These are phyloP conservation scores for Fraxinus excelsior DNA, from an alignment of 257 asterid species.

Conservation along the genomic window DNA sequence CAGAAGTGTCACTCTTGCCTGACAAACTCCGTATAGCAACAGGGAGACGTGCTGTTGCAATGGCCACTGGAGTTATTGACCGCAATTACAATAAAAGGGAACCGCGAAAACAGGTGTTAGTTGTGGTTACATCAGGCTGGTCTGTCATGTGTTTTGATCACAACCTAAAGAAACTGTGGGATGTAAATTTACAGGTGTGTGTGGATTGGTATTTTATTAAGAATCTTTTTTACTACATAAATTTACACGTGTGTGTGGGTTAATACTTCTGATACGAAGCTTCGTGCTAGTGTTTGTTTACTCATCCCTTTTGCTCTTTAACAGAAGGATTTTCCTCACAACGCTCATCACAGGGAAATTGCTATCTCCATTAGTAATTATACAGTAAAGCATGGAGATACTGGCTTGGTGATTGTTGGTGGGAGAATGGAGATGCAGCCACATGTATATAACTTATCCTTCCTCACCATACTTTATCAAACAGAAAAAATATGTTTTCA, in stretches of 20 bases:
- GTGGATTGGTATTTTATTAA: background rate
- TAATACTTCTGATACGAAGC: conserved; percentile 11
- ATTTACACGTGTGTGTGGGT: background rate
- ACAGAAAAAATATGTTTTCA: conserved; percentile 17
- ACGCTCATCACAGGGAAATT: conserved; percentile 94
- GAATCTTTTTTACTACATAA: conserved; percentile 21
- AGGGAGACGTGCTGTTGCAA: conserved; percentile 94
- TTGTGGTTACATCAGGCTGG: conserved; percentile 97
- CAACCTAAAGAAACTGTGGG: conserved; percentile 96
- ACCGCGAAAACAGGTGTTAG: conserved; percentile 81
- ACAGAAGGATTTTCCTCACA: conserved; percentile 95
- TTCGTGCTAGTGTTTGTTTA: background rate
- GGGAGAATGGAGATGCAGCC: conserved; percentile 99
- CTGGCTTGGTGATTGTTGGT: conserved; percentile 90
- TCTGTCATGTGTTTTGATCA: conserved; percentile 96
- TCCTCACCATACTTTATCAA: conserved; percentile 12
- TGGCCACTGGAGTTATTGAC: conserved; percentile 90
- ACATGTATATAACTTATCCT: conserved; percentile 61
- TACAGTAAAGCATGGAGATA: conserved; percentile 86
- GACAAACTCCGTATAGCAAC: conserved; percentile 84
- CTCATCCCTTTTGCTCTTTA: conserved; percentile 27
- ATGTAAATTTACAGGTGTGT: conserved; percentile 79
- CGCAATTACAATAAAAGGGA: conserved; percentile 63
- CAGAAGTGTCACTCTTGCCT: conserved; percentile 83
- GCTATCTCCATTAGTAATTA: conserved; percentile 83